Percentiles rank a stretch among this genome's conserved stretches.
phyloP scores from a whole-genome alignment of 257 asterid species.

The Cynanchum wilfordii region DNA sequence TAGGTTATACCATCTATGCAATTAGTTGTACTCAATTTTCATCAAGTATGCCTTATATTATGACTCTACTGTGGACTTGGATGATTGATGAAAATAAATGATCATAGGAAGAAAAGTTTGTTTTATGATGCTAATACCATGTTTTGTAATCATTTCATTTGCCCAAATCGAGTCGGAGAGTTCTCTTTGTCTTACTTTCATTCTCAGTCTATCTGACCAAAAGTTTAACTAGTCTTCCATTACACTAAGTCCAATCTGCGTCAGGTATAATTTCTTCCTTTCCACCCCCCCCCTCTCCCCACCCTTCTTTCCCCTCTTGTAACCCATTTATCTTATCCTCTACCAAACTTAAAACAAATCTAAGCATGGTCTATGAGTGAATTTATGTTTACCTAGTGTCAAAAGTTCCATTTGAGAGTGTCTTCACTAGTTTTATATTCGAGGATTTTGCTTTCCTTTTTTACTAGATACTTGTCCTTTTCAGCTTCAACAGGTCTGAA shows the following conservation, averaged over 20 bases:
- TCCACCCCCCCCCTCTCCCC: too few species aligned
- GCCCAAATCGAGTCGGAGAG: neutral
- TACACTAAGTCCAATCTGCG: too few species aligned
- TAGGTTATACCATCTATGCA: neutral
- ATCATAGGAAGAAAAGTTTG: neutral
- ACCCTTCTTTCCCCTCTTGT: too few species aligned
- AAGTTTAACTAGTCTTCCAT: too few species aligned
- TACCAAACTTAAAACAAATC: neutral
- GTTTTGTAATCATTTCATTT: too few species aligned
- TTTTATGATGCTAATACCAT: neutral
- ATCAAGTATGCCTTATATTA: too few species aligned
- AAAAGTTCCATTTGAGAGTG: neutral
- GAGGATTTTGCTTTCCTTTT: neutral
- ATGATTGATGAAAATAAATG: neutral
- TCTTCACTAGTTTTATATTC: neutral
- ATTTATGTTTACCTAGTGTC: neutral
- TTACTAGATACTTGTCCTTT: neutral
- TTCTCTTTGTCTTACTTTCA: neutral
- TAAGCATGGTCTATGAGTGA: neutral
- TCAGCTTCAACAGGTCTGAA: neutral
- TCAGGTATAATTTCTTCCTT: too few species aligned
- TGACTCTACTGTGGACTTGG: too few species aligned
- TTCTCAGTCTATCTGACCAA: neutral
- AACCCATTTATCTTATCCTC: too few species aligned
- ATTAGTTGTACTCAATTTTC: too few species aligned